Conservation (phyloP, 345 rosid genomes). For the Eucalyptus leucophloia region DNA sequence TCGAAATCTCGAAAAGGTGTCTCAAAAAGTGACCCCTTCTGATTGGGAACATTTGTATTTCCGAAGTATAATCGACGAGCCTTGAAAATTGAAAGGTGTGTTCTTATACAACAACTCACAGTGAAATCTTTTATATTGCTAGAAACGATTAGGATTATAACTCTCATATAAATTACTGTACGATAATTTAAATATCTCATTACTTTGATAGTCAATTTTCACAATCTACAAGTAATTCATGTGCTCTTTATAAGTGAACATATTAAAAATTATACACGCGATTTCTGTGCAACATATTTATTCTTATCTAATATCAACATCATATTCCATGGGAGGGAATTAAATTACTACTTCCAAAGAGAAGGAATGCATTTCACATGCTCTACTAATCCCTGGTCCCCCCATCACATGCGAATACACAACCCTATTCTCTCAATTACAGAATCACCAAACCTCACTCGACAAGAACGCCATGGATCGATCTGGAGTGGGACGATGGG, state of each 20-base stretch:
- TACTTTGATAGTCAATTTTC: neutral
- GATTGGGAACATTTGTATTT: neutral
- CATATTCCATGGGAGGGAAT: neutral
- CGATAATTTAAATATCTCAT: neutral
- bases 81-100: neutral
- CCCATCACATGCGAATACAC: neutral
- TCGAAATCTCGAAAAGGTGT: neutral
- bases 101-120: neutral
- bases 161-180: neutral
- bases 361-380: neutral
- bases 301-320: neutral
- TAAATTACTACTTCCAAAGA: neutral
- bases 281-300: neutral
- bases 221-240: neutral
- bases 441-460: neutral
- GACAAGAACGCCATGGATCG: neutral
- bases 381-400: neutral
- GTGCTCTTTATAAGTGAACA: neutral
- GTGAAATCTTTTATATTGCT: neutral
- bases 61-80: neutral
- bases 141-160: neutral
- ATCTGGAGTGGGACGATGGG: neutral
- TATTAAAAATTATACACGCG: neutral
- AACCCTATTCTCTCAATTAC: neutral
- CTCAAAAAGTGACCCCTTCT: neutral